Conservation (phyloP, 345 rosid species). For the Combretum micranthum region DNA sequence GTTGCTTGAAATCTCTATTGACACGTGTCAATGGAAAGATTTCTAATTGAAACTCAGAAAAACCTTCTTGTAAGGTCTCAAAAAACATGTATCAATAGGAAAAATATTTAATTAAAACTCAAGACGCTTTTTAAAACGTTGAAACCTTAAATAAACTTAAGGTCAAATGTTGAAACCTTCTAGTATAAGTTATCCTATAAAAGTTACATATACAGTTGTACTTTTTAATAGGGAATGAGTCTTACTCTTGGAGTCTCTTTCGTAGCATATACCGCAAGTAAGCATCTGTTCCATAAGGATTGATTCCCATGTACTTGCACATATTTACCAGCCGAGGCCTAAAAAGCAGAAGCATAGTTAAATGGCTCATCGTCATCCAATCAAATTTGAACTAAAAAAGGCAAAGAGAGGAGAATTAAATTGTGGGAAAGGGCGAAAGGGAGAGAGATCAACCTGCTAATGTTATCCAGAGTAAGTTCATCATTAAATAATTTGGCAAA, state of each 20-base stretch:
- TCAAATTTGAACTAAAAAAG: background rate
- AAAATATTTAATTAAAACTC: too few species aligned
- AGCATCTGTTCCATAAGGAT: slow-evolving; percentile 93
- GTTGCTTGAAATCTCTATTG: too few species aligned
- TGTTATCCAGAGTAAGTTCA: slow-evolving; percentile 90
- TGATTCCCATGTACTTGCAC: slow-evolving; percentile 99
- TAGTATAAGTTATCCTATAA: too few species aligned
- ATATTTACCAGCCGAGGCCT: slow-evolving; percentile 93
- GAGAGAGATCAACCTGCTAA: slow-evolving; percentile 62
- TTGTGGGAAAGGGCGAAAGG: background rate
- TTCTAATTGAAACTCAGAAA: too few species aligned
- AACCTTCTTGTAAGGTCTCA: too few species aligned
- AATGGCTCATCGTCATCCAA: slow-evolving; percentile 2
- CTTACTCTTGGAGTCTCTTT: slow-evolving; percentile 80
- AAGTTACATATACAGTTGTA: background rate
- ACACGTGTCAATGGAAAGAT: too few species aligned
- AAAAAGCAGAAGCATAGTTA: slow-evolving; percentile 23
- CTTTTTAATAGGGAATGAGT: background rate
- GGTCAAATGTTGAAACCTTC: too few species aligned
- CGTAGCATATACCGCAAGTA: slow-evolving; percentile 93
- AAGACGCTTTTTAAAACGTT: too few species aligned
- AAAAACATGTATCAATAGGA: too few species aligned
- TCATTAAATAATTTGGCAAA: slow-evolving; percentile 94
- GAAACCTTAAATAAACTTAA: too few species aligned
- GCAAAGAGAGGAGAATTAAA: slow-evolving; percentile 4